Percentiles rank a stretch among this genome's conserved stretches.
Conservation (phyloP, 73 alveolate genomes). For the Blepharisma japonicum region DNA sequence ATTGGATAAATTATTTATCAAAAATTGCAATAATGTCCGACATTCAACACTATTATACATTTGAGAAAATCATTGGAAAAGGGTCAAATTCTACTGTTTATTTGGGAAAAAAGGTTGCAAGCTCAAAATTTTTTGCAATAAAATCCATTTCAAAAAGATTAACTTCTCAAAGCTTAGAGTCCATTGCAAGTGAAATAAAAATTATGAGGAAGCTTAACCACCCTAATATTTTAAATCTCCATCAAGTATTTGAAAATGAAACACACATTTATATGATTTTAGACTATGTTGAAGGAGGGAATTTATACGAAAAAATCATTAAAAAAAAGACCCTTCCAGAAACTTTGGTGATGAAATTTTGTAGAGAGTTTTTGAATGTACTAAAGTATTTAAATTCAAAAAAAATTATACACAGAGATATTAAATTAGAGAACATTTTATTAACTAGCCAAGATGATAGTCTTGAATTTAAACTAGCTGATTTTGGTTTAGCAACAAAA, state of each 20-base stretch:
- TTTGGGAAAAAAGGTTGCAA: too few species aligned
- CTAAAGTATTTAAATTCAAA: slow-evolving; percentile 43
- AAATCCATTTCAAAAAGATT: too few species aligned
- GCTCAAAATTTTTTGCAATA: too few species aligned
- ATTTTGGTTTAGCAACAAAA: slow-evolving; percentile 59
- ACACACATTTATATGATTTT: slow-evolving; percentile 37
- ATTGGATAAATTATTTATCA: not conserved
- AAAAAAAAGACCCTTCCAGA: too few species aligned
- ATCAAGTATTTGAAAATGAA: slow-evolving; percentile 54
- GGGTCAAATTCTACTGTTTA: too few species aligned
- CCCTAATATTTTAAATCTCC: slow-evolving; percentile 21
- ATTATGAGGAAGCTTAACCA: slow-evolving; percentile 31
- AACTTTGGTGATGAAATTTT: too few species aligned
- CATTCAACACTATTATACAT: not conserved
- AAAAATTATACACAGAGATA: slow-evolving; percentile 65
- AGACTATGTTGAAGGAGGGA: slow-evolving; percentile 55
- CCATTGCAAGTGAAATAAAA: slow-evolving; percentile 28
- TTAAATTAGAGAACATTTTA: slow-evolving; percentile 66
- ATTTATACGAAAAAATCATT: slow-evolving; percentile 40
- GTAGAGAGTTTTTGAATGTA: slow-evolving; percentile 36
- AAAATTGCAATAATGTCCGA: not conserved
- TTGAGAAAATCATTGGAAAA: too few species aligned
- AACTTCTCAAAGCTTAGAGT: too few species aligned
- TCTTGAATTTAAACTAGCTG: slow-evolving; percentile 53
- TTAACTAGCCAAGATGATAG: slow-evolving; percentile 53